Conservation (phyloP, 1,139 yeast species). For the Saccharomyces hybrid region DNA sequence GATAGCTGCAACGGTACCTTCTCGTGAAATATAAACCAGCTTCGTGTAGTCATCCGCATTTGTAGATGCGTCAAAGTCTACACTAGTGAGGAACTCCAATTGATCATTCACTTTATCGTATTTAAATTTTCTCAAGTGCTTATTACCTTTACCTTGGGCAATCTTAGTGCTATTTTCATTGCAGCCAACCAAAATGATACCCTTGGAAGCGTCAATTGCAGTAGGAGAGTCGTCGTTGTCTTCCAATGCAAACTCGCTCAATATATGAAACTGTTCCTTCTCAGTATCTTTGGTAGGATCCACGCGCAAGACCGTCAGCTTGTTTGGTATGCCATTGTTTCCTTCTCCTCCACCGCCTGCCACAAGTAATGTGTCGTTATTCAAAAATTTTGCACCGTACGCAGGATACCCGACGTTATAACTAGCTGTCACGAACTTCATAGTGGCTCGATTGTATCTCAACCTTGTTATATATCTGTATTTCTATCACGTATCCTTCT, state of each 20-base stretch:
- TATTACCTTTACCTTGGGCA: slow-evolving; percentile 51
- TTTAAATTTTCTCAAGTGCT: slow-evolving; percentile 59
- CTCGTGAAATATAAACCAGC: slow-evolving; percentile 43
- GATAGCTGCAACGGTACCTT: slow-evolving; percentile 52
- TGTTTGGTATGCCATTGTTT: slow-evolving; percentile 80
- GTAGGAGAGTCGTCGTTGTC: slow-evolving; percentile 72
- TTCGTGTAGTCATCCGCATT: slow-evolving; percentile 54
- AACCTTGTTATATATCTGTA: background rate
- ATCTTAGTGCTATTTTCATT: slow-evolving; percentile 57
- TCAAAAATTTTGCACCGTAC: slow-evolving; percentile 64
- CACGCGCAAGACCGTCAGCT: slow-evolving; percentile 45
- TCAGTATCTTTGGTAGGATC: slow-evolving; percentile 8
- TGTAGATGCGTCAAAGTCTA: slow-evolving; percentile 33
- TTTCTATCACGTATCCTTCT: background rate
- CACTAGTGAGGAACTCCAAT: slow-evolving; percentile 48
- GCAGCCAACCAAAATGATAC: slow-evolving; percentile 58
- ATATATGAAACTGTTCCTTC: slow-evolving; percentile 46
- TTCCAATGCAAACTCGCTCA: slow-evolving; percentile 52
- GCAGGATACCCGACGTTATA: slow-evolving; percentile 70
- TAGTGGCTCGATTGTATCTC: slow-evolving; percentile 5
- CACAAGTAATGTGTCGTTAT: slow-evolving; percentile 53
- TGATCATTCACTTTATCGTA: slow-evolving; percentile 43
- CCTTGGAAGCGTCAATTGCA: slow-evolving; percentile 49
- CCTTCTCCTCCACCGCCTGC: slow-evolving; percentile 98
- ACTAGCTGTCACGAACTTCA: slow-evolving; percentile 29